Evolutionary conservation across 352 stramenopile species (phyloP).

Genomic region (Aphanomyces euteiches): DNA sequence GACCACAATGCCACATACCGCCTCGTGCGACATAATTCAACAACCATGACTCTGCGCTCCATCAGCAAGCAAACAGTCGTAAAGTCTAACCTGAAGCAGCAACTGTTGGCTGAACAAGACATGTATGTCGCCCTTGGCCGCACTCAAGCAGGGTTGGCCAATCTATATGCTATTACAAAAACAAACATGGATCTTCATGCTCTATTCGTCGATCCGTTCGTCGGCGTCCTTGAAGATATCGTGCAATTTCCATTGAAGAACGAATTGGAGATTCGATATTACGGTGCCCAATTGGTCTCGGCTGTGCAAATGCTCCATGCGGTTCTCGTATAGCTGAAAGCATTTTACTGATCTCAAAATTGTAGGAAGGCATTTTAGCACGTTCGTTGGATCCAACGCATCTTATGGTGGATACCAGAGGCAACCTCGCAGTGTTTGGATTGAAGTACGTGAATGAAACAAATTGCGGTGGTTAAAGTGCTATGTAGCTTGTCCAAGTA

Average conservation of each 20-base stretch:
- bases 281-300: constrained; percentile 79
- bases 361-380: constrained; percentile 72
- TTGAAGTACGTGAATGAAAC: constrained; percentile 44
- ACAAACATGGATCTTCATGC: constrained; percentile 83
- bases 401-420: constrained; percentile 71
- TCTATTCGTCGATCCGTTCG: constrained; percentile 75
- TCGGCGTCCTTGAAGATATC: constrained; percentile 77
- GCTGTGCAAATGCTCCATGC: constrained; percentile 77
- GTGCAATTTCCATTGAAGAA: constrained; percentile 59
- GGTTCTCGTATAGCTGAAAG: constrained; percentile 32
- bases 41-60: constrained; percentile 65
- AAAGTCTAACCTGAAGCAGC: constrained; percentile 77
- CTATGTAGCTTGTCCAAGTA: constrained; percentile 72
- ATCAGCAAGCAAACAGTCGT: constrained; percentile 79
- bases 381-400: constrained; percentile 76
- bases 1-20: constrained; percentile 72
- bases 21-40: constrained; percentile 59
- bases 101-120: constrained; percentile 73
- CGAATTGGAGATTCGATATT: constrained; percentile 80
- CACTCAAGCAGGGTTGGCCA: constrained; percentile 66
- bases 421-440: constrained; percentile 80
- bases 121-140: constrained; percentile 80
- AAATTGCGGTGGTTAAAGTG: background rate
- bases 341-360: too few species aligned
- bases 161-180: constrained; percentile 62